Base-by-base conservation (phyloP, 306 rosid species). In the Mimosa pudica region DNA sequence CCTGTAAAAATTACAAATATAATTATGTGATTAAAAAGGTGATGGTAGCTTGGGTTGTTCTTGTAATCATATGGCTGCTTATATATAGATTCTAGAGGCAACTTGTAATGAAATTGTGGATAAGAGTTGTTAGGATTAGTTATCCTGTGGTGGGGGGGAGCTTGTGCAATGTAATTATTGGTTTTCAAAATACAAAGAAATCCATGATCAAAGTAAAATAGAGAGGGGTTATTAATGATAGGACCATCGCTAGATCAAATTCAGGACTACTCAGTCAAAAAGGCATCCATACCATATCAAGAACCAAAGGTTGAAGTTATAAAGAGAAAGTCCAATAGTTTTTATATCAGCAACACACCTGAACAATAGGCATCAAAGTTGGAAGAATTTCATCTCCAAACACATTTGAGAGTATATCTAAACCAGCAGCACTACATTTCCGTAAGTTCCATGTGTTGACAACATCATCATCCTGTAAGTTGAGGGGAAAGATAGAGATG, bases 341-440 rank as follows among this genome's bases (percentile, higher is more conserved):
- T 45, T 20, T 46, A 70, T 70, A 78, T 70, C 62, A 45, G 45
- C 66, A 58, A 65, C 67, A 82, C 69, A 96, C 99, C 99, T 96
- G 83, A 88, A 96, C 92, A 76, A 93, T 79, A 48, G 97, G 94
- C 99, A 96, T 93, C 81, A 96, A 70, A 41, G 96, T 86, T 17
- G 98, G 94, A 70, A 96, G 97, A 84, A 96, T 93, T 81, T 91
- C 99, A 86, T 96, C 99, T 49, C 98, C 96, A 86, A 93, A 92
- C 83, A 93, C 89, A 75, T 90, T 90, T 42, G 99, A 96, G 78
- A 96, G 91, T 79, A 85, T 80, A 86, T 96, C 99, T 16, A 96
- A 88, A 70, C 98, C 99, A 66, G 99, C 99, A 3, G 99, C 99
- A 80, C 99, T 96, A 91, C 99, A 96, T 87, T 96, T 96, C 82